Conservation (phyloP, 371 early-diverging fungal species). For the Umbelopsis sp. region DNA sequence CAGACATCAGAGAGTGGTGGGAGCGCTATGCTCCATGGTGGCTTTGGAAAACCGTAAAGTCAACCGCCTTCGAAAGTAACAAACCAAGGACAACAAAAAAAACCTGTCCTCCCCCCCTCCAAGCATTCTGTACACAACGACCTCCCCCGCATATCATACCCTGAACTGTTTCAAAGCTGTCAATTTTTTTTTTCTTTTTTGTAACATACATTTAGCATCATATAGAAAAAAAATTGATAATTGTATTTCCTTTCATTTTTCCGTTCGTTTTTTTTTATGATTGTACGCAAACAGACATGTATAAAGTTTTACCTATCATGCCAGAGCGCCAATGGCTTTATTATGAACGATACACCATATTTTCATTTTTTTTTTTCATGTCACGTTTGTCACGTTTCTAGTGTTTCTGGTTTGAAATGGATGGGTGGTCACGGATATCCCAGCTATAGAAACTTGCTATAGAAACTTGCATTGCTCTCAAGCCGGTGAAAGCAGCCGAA, state of each 20-base stretch:
- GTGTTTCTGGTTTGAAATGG: no score
- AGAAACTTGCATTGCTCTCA: no score
- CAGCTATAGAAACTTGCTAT: no score
- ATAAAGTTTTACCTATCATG: no score
- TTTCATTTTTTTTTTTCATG: no score
- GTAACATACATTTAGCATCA: neutral
- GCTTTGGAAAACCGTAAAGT: constrained; percentile 14
- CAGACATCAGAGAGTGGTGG: constrained; percentile 47
- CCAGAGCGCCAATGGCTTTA: no score
- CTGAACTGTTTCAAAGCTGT: neutral
- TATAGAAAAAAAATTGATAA: constrained; percentile 5
- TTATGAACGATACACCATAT: no score
- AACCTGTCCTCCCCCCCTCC: neutral
- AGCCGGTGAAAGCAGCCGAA: no score
- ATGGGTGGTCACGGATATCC: no score
- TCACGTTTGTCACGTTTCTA: no score
- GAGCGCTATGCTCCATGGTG: neutral
- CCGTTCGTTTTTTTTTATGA: no score
- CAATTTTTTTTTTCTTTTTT: neutral
- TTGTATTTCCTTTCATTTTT: neutral
- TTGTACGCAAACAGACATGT: no score
- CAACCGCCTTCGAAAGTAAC: neutral
- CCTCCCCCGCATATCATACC: constrained; percentile 1
- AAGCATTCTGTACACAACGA: neutral
- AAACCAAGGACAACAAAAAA: neutral